Base-by-base conservation (phyloP, 148 eudicot species). In the Mesembryanthemum crystallinum region DNA sequence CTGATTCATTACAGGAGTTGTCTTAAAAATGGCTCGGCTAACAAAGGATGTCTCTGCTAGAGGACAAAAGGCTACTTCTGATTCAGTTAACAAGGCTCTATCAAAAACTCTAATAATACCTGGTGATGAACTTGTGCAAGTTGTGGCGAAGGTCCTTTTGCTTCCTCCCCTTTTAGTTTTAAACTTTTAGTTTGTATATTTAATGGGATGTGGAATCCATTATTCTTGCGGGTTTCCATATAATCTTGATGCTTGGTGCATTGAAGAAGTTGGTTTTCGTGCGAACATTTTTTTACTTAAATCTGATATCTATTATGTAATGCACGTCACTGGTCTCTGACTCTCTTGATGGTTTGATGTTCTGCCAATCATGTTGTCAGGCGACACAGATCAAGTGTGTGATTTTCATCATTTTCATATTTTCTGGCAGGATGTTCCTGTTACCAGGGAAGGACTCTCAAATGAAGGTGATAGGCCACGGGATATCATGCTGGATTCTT, bases 401-500 rank as follows among this genome's bases (percentile, higher is more conserved):
- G 64, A 28, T 49, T 60, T 20, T 80, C 70, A 45, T 32, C 32
- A 27, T 62, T 47, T n/a, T 63, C 30, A 32, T 78, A 54, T 12
- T 73, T 69, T 64, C 14, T 85, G 73, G 76, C 83, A 96, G 99
- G 97, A 80, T 80, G 90, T 91, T 71, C 81, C 93, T 72, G 79
- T 92, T 69, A 88, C 94, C 18, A 82, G 84, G 77, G 91, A 89
- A 75, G 90, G 85, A 43, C 68, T 89, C 47, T 76, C 82, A 67
- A 85, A 79, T 89, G 98, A 89, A 75, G 80, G 51, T 74, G 87
- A 84, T 71, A 88, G 80, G 66, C 90, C 81, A 79, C 87, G 85
- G 67, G 99, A 92, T 63, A 85, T 96, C 73, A 80, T 95, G 97
- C 66, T 88, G 82, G 98, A 96, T 79, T 92, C 99, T 20, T 78